A percentile compares a stretch with the other conserved stretches of the same genome.
Evolutionary conservation across 495 filamentous ascomycete genomes (phyloP).

Genomic region (Thermothielavioides terrestris): DNA sequence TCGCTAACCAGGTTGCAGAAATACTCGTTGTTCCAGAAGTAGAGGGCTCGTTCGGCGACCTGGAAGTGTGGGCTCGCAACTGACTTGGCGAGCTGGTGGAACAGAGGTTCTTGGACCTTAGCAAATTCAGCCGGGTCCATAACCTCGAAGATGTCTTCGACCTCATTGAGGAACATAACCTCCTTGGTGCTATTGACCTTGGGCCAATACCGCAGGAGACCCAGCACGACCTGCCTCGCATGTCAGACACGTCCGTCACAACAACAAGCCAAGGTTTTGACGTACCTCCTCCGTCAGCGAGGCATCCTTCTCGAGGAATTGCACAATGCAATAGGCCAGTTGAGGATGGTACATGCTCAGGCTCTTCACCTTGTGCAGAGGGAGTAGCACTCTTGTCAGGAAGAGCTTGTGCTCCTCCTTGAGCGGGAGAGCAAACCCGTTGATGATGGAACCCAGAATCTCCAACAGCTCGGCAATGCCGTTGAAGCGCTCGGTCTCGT

Average conservation of each 20-base stretch:
- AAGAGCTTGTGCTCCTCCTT: constrained; percentile 99
- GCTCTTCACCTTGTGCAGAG: constrained; percentile 96
- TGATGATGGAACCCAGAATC: constrained; percentile 98
- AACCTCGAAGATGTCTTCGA: constrained; percentile 99
- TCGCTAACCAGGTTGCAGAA: constrained; percentile 99
- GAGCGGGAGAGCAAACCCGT: constrained; percentile 91
- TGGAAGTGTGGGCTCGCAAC: constrained; percentile 99
- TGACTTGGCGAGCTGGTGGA: constrained; percentile 94
- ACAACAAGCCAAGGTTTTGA: not conserved
- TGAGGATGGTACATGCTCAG: constrained; percentile 99
- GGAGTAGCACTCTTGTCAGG: constrained; percentile 84
- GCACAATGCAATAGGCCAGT: constrained; percentile 96
- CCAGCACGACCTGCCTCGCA: constrained; percentile 69
- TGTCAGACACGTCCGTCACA: not conserved
- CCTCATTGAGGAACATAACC: constrained; percentile 99
- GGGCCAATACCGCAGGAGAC: constrained; percentile 93
- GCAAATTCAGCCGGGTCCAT: constrained; percentile 99
- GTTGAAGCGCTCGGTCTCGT: constrained; percentile 98
- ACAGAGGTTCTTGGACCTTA: constrained; percentile 95
- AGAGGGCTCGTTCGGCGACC: constrained; percentile 93
- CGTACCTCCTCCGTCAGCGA: constrained; percentile 90
- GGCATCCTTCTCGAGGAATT: constrained; percentile 98
- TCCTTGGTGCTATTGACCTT: constrained; percentile 99
- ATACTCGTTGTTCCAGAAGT: constrained; percentile 99
- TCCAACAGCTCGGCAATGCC: constrained; percentile 95